Base-by-base conservation (phyloP, 1,284 basidiomycete genomes). In the Nidula niveotomentosa region DNA sequence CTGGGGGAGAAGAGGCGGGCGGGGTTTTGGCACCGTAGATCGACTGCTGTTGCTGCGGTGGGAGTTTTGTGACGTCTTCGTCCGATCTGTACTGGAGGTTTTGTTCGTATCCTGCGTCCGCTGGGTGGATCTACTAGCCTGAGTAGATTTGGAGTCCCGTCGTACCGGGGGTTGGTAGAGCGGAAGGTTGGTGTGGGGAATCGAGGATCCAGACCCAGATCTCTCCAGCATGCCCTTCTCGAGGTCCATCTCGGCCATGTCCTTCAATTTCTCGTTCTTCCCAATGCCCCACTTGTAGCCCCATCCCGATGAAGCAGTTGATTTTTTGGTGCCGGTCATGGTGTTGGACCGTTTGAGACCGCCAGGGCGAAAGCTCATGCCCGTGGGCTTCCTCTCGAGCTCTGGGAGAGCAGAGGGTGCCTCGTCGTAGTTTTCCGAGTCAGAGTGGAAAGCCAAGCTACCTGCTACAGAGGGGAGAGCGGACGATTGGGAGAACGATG, bases 271-370 rank as follows among this genome's bases (percentile, higher is more conserved):
- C 60, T 79, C 78, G 57, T 77, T 76, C 70, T 76, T 84, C 51
- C 86, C 85, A 43, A 83, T 56, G 0, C 86, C 85, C 85, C 86
- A 88, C 35, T 87, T 86, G 67, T 88, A 90, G 8, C 83, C 84
- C 71, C 82, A 86, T 63, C 73, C 81, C 7, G 66, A 63, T n/a
- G 73, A 69, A 1, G 61, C 45, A 3, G 63, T 68, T 30, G 71
- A 73, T 54, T 76, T 76, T 59, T 77, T 77, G 17, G 74, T 72
- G 8, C 78, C 78, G 0, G 74, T 77, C 73, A 79, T 83, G 5
- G 86, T 84, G 61, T 86, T 84, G 4, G 72, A 69, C 51, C 84
- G 75, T 1, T 68, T 66, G 35, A 85, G 69, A 41, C 37, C 37
- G 3, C 37, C 37, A 12, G 10, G 10, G 12, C 18, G 10, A 10